A percentile compares a stretch with the other conserved stretches of the same genome.
These are phyloP conservation scores for Dalbergia oliveri DNA, from an alignment of 306 rosid species.

Conservation along the genomic window DNA sequence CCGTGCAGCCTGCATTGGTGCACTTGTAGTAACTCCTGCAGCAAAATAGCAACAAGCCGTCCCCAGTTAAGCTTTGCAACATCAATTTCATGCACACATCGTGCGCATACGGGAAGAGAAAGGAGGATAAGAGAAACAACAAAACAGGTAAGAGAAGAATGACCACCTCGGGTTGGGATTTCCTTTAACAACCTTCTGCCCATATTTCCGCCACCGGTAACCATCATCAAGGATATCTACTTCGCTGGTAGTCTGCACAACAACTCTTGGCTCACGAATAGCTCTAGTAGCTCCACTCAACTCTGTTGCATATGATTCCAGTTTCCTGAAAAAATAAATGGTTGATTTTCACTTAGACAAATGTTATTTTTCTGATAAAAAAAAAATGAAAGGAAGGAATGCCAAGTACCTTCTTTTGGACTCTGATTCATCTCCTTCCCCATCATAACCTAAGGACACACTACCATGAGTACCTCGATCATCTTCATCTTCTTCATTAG, in stretches of 20 bases:
- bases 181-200: constrained; percentile 98
- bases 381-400: constrained; percentile 39
- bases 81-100: constrained; percentile 18
- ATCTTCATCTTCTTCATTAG: constrained; percentile 93
- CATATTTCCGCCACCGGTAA: constrained; percentile 97
- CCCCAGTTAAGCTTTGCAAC: constrained; percentile 32
- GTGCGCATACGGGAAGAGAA: neutral
- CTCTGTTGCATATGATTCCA: constrained; percentile 84
- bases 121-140: neutral
- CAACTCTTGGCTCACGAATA: constrained; percentile 97
- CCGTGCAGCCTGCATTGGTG: constrained; percentile 90
- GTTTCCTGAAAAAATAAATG: constrained; percentile 68
- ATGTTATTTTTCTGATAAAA: constrained; percentile 34
- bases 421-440: constrained; percentile 94
- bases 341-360: constrained; percentile 40
- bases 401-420: constrained; percentile 83
- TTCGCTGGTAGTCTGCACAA: constrained; percentile 98
- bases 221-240: constrained; percentile 98
- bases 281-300: constrained; percentile 99
- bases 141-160: constrained; percentile 30
- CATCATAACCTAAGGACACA: constrained; percentile 79
- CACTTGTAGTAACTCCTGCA: constrained; percentile 99
- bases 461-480: constrained; percentile 94
- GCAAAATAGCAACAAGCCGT: constrained; percentile 38
- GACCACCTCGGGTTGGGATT: constrained; percentile 93